Percentiles rank a stretch among this genome's conserved stretches.
Evolutionary conservation across 2,329 filamentous ascomycete species (phyloP).

Genomic region (Xylariaceae sp.): DNA sequence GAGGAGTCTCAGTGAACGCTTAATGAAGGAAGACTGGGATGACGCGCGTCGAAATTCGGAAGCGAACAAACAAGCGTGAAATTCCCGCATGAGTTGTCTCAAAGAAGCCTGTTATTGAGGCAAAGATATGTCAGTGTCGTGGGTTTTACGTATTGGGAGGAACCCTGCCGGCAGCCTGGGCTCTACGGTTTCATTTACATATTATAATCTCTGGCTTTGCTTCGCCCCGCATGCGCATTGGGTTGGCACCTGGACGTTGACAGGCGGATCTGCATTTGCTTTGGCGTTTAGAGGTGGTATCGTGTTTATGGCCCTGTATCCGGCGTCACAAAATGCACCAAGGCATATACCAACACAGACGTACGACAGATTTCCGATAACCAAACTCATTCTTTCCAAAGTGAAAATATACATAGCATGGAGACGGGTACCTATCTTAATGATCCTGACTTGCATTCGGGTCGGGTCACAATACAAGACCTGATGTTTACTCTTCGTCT

Average conservation of each 20-base stretch:
- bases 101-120: neutral
- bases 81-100: neutral
- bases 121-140: neutral
- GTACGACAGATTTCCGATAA: slow-evolving; percentile 1
- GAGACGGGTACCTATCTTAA: neutral
- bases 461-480: slow-evolving; percentile 5
- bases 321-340: slow-evolving; percentile 2
- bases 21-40: slow-evolving; percentile 52
- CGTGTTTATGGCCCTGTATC: slow-evolving; percentile 7
- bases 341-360: neutral
- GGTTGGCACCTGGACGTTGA: slow-evolving; percentile 6
- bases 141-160: neutral
- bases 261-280: slow-evolving; percentile 11
- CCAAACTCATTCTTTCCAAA: slow-evolving; percentile 5
- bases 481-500: slow-evolving; percentile 8
- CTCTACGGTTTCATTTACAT: slow-evolving; percentile 8
- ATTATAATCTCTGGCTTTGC: slow-evolving; percentile 12
- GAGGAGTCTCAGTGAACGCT: slow-evolving; percentile 51
- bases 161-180: neutral
- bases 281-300: slow-evolving; percentile 19
- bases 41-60: slow-evolving; percentile 27
- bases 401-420: neutral
- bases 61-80: slow-evolving; percentile 4
- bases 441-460: slow-evolving; percentile 13
- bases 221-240: slow-evolving; percentile 4